Base-by-base conservation (phyloP, 2,329 filamentous ascomycete genomes). In the Helotiales sp. region DNA sequence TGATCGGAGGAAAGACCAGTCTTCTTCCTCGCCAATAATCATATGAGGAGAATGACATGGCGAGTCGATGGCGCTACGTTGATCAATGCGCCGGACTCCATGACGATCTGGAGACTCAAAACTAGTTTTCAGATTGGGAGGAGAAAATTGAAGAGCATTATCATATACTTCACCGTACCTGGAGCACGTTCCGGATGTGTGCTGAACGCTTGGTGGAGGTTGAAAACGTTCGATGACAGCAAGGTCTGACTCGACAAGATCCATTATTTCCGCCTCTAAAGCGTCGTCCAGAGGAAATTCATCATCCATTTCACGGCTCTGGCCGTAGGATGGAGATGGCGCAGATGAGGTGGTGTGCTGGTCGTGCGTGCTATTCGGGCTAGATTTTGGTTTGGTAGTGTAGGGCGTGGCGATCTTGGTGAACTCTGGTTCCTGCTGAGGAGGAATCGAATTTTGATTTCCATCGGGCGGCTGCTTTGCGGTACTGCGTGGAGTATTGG, bases 221-320 rank as follows among this genome's bases (percentile, higher is more conserved):
- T 62, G 48, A n/a, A 61, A 63, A 2, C 31, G 64, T 48, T 69
- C 65, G 10, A 62, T 29, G 34, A 63, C 54, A 19, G 25, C 54
- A 40, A 17, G 31, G 4, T 27, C 22, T n/a, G 56, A 53, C 19
- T 59, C 51, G 25, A 61, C 50, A 8, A 70, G 33, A 10, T 62
- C 62, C 17, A 66, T 40, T 59, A 71, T 61, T 54, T 66, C 67
- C 49, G 61, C 63, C 48, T 66, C 63, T 15, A 66, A 58, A 22
- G 58, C 60, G 40, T 67, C 61, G 38, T 67, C 67, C 27, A 70
- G 46, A 22, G 58, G 61, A 46, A 61, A 71, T 31, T 69, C 67
- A 22, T 69, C 67, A 30, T 65, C 63, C 7, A 53, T 36, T 12
- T 61, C 56, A 27, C 17, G 29, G 38, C 12, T 19, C 13, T 9